phyloP scores from a whole-genome alignment of 495 filamentous ascomycete species.

The Tuber indicum region DNA sequence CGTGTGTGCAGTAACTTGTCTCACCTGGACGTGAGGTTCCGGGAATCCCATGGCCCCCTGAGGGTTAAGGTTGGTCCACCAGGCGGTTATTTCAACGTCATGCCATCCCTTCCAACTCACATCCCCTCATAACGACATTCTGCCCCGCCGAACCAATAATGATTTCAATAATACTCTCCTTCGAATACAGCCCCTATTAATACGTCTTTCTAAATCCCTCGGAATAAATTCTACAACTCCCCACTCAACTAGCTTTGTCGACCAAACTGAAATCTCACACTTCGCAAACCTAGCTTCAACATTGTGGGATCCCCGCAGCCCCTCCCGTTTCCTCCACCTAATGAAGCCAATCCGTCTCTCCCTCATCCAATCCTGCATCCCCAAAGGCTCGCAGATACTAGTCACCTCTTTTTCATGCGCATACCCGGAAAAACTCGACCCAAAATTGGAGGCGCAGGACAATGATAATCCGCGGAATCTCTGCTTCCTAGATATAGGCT shows the following conservation, averaged over 20 bases:
- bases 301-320: conserved; percentile 97
- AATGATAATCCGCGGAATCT: conserved; percentile 41
- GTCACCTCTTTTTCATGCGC: conserved; percentile 25
- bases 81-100: background rate
- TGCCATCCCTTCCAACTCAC: background rate
- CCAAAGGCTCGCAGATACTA: conserved; percentile 45
- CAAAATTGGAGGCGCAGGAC: conserved; percentile 35
- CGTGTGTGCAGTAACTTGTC: background rate
- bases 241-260: conserved; percentile 59
- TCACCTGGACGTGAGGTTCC: background rate
- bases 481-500: conserved; percentile 84
- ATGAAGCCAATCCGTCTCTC: conserved; percentile 97
- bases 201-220: background rate
- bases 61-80: background rate
- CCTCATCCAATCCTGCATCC: conserved; percentile 68
- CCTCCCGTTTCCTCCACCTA: conserved; percentile 84
- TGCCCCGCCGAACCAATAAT: background rate
- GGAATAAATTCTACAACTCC: background rate
- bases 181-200: background rate
- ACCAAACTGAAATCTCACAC: conserved; percentile 79
- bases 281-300: conserved; percentile 86
- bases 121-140: background rate
- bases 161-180: background rate
- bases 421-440: conserved; percentile 11
- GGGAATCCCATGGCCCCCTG: background rate